Percentiles rank a stretch among this genome's conserved stretches.
Evolutionary conservation across 805 yeast species (phyloP).

Genomic region (Candida fluviatilis): DNA sequence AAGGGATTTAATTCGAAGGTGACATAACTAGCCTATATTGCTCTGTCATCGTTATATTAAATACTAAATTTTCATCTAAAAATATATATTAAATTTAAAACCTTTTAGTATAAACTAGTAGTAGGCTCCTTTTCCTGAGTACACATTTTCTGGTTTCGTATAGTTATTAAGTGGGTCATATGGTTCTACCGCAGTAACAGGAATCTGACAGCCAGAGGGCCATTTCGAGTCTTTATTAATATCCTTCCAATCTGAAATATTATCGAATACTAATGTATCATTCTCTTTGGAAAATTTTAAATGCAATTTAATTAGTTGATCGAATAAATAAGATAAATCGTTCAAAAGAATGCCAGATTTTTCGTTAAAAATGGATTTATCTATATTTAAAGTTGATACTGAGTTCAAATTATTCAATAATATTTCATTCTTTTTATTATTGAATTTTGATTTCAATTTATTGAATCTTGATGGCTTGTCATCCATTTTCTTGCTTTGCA

Average conservation of each 20-base stretch:
- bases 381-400: conserved; percentile 29
- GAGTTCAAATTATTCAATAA: conserved; percentile 29
- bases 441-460: conserved; percentile 22
- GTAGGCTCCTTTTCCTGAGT: conserved; percentile 9
- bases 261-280: conserved; percentile 33
- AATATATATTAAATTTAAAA: no score
- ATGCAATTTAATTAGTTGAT: conserved; percentile 35
- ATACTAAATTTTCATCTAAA: no score
- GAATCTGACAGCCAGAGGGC: conserved; percentile 39
- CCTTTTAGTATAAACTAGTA: no score
- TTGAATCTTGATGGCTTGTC: conserved; percentile 11
- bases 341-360: conserved; percentile 31
- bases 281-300: conserved; percentile 43
- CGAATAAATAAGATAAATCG: conserved; percentile 38
- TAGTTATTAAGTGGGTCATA: conserved; percentile 16
- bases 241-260: conserved; percentile 31
- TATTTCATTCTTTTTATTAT: conserved; percentile 27
- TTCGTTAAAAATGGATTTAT: conserved; percentile 31
- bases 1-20: no score
- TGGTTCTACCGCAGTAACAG: conserved; percentile 22
- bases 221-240: conserved; percentile 36
- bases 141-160: background rate
- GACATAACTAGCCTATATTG: no score
- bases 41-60: no score
- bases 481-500: conserved; percentile 30